Evolutionary conservation across 345 rosid genomes (phyloP).

Genomic region (Eucalyptus marginata): DNA sequence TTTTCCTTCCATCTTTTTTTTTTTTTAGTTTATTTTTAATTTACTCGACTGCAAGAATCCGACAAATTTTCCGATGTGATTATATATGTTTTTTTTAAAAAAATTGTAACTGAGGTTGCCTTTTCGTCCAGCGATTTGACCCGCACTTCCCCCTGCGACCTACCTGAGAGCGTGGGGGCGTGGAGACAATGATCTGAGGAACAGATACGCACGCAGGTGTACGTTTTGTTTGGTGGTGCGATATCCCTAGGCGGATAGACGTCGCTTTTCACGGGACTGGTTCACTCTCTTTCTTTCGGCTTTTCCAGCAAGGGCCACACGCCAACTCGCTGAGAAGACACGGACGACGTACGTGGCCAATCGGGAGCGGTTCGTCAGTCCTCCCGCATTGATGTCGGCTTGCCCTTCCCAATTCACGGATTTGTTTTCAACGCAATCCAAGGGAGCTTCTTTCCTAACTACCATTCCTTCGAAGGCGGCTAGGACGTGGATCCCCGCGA

Average conservation of each 20-base stretch:
- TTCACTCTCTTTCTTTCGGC: fast-evolving
- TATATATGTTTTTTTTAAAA: too few species aligned
- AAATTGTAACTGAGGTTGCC: too few species aligned
- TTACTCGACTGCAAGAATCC: too few species aligned
- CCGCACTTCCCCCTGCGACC: neutral
- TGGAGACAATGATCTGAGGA: neutral
- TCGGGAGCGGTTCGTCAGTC: fast-evolving
- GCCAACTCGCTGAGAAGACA: neutral
- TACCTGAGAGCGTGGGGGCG: neutral
- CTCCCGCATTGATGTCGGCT: neutral
- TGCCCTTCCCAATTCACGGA: neutral
- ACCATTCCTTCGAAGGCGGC: neutral
- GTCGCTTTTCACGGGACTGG: neutral
- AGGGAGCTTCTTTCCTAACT: neutral
- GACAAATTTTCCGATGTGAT: too few species aligned
- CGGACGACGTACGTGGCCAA: neutral
- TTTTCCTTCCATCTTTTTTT: too few species aligned
- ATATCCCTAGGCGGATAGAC: neutral
- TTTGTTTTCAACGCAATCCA: neutral
- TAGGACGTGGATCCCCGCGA: neutral
- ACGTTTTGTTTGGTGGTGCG: neutral
- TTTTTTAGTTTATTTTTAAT: too few species aligned
- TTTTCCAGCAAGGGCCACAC: neutral
- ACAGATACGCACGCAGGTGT: neutral
- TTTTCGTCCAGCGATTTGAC: too few species aligned